These are phyloP conservation scores for Dactylella cylindrospora DNA, from an alignment of 2,329 filamentous ascomycete genomes.

Conservation along the genomic window DNA sequence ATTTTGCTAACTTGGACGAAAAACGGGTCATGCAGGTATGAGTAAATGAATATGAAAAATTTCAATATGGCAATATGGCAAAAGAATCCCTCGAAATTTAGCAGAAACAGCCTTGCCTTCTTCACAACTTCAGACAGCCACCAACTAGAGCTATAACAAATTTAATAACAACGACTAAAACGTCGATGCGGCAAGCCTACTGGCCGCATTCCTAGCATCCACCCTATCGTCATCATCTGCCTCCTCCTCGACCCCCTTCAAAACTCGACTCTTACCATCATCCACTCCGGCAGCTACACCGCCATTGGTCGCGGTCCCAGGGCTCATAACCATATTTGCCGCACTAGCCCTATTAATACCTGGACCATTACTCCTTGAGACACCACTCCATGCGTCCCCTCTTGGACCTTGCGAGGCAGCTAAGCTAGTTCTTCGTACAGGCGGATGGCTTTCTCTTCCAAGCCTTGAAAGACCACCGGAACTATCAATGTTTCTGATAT, in stretches of 20 bases:
- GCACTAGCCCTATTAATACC: constrained; percentile 59
- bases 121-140: no score
- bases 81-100: background rate
- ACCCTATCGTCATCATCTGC: constrained; percentile 85
- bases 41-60: no score
- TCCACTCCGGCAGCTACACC: constrained; percentile 56
- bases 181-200: constrained; percentile 87
- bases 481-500: constrained; percentile 88
- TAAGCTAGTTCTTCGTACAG: constrained; percentile 70
- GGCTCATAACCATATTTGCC: constrained; percentile 53
- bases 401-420: constrained; percentile 91
- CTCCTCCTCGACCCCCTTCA: constrained; percentile 68
- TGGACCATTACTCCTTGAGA: constrained; percentile 72
- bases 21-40: no score
- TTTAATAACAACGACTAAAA: constrained; percentile 64
- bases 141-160: no score
- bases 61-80: no score
- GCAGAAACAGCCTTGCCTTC: background rate
- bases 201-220: constrained; percentile 93
- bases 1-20: no score
- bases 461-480: constrained; percentile 86
- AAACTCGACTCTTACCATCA: constrained; percentile 11
- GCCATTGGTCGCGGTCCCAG: constrained; percentile 52
- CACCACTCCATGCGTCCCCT: constrained; percentile 97
- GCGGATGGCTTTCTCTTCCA: constrained; percentile 82